Percentiles rank a stretch among this genome's conserved stretches.
phyloP scores from a whole-genome alignment of 306 rosid genomes.

The Prunus armeniaca region DNA sequence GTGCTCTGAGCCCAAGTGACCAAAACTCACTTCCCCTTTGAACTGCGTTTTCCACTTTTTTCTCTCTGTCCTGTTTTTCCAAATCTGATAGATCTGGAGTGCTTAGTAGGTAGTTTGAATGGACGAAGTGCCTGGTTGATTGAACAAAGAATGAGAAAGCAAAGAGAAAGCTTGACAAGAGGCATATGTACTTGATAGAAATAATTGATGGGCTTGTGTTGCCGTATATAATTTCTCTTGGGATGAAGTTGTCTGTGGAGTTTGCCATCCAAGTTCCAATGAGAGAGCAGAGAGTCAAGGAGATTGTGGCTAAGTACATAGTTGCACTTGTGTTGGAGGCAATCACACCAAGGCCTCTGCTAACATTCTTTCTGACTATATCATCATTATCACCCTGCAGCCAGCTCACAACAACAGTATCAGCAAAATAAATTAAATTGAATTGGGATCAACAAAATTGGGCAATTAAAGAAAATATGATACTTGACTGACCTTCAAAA shows the following conservation, averaged over 20 bases:
- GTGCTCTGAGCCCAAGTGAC: slow-evolving; percentile 73
- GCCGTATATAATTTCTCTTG: slow-evolving; percentile 51
- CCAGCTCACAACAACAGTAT: neutral
- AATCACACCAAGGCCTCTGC: slow-evolving; percentile 46
- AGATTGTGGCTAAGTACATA: slow-evolving; percentile 56
- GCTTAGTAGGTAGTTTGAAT: slow-evolving; percentile 67
- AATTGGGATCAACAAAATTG: no score
- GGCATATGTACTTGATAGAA: slow-evolving; percentile 60
- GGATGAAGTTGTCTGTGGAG: slow-evolving; percentile 11
- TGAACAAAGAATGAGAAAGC: slow-evolving; percentile 72
- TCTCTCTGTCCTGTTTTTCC: neutral
- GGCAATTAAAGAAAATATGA: neutral
- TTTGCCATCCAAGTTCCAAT: slow-evolving; percentile 76
- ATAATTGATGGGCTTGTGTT: slow-evolving; percentile 46
- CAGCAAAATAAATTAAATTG: neutral
- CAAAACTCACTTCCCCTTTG: slow-evolving; percentile 75
- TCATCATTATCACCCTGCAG: slow-evolving; percentile 43
- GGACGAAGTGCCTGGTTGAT: slow-evolving; percentile 69
- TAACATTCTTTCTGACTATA: slow-evolving; percentile 20
- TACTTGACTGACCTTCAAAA: slow-evolving; percentile 61
- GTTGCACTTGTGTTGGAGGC: slow-evolving; percentile 60
- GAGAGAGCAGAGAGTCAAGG: slow-evolving; percentile 61
- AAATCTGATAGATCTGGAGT: slow-evolving; percentile 38
- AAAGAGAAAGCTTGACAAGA: slow-evolving; percentile 60
- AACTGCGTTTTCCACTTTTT: slow-evolving; percentile 51